Percentiles rank a stretch among this genome's conserved stretches.
These are phyloP conservation scores for Capronia epimyces DNA, from an alignment of 2,329 filamentous ascomycete genomes.

Conservation along the genomic window DNA sequence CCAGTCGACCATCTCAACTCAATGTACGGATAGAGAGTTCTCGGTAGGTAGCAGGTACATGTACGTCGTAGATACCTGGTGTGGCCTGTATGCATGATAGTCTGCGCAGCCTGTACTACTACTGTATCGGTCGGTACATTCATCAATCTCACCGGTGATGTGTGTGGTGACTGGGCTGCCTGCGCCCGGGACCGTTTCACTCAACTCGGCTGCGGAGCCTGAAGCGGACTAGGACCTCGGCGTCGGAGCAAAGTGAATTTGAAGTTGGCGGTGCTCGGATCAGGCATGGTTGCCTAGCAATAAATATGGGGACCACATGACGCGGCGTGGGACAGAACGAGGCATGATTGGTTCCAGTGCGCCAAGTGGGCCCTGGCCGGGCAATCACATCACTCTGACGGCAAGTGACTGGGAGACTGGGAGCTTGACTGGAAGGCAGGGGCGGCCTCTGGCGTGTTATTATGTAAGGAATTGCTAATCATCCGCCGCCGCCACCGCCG, in stretches of 20 bases:
- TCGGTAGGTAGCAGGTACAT: no score
- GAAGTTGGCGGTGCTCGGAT: neutral
- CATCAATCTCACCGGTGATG: no score
- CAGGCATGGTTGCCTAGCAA: neutral
- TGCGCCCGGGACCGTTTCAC: no score
- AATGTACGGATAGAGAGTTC: no score
- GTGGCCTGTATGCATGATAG: no score
- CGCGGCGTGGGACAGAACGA: neutral
- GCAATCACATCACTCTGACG: neutral
- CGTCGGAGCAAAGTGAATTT: neutral
- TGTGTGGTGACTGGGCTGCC: no score
- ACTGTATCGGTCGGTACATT: no score
- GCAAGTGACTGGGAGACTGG: no score
- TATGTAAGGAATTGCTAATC: constrained; percentile 28
- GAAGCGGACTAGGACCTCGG: neutral
- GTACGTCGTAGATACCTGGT: no score
- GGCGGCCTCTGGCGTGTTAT: neutral
- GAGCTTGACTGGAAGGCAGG: constrained; percentile 2
- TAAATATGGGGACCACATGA: neutral
- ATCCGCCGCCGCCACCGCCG: neutral
- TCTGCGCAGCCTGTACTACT: no score
- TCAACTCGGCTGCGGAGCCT: no score
- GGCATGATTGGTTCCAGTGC: neutral
- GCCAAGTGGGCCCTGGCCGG: neutral
- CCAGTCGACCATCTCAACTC: no score